Conservation (phyloP, 2,329 filamentous ascomycete genomes). For the Colletotrichum limetticola region DNA sequence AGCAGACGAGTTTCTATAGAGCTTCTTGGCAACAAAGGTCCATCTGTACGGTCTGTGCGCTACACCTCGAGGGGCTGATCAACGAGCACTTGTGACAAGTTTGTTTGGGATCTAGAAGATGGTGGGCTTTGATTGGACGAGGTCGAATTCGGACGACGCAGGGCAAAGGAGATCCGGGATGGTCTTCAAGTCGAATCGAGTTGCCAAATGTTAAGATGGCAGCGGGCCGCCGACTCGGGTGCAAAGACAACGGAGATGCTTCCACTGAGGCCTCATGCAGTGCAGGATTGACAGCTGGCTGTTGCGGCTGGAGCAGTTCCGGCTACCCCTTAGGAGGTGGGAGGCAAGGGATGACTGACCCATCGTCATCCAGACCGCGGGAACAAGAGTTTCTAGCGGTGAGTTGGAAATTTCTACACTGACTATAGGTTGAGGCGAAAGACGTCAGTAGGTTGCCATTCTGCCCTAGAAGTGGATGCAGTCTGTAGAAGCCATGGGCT, state of each 20-base stretch:
- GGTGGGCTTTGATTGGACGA: conserved; percentile 19
- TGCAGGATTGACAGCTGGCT: conserved; percentile 29
- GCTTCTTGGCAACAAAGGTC: conserved; percentile 1
- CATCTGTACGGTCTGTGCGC: conserved; percentile 19
- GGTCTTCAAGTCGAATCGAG: not conserved
- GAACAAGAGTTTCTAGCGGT: not conserved
- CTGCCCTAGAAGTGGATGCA: not conserved
- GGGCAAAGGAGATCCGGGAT: not conserved
- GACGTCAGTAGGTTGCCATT: not conserved
- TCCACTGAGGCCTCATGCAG: conserved; percentile 21
- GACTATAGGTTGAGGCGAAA: not conserved
- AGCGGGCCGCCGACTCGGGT: not conserved
- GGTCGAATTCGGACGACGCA: not conserved
- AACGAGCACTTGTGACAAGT: conserved; percentile 31
- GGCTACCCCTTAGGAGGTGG: not conserved
- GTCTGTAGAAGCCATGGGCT: not conserved
- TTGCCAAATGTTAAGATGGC: conserved; percentile 8
- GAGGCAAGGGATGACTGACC: conserved; percentile 13
- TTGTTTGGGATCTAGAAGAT: conserved; percentile 30
- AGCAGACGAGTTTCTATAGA: conserved; percentile 2
- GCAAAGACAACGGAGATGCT: not conserved
- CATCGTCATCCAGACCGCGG: conserved; percentile 12
- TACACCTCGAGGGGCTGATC: conserved; percentile 15
- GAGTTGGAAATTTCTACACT: not conserved
- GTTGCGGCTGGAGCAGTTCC: conserved; percentile 20